phyloP scores from a whole-genome alignment of 2,329 filamentous ascomycete species.

The Claviceps humidiphila region DNA sequence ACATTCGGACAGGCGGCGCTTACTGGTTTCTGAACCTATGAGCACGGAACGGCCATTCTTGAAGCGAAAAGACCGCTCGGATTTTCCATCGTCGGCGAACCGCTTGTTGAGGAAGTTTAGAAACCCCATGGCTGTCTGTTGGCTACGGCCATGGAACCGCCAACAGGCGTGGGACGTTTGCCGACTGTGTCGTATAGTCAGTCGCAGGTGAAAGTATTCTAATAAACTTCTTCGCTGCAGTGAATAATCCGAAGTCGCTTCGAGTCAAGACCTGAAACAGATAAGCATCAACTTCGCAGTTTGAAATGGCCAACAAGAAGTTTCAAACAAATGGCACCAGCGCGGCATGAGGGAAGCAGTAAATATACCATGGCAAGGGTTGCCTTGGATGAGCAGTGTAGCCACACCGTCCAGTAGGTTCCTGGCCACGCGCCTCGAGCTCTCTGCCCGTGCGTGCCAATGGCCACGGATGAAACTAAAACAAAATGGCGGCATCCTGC shows the following conservation, averaged over 20 bases:
- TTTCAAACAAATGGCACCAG: not conserved
- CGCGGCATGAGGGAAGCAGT: not conserved
- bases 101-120: constrained; percentile 3
- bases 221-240: not conserved
- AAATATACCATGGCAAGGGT: constrained; percentile 2
- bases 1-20: not conserved
- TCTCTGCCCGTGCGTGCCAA: not conserved
- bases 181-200: no score
- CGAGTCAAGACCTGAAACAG: not conserved
- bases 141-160: not conserved
- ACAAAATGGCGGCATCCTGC: constrained; percentile 4
- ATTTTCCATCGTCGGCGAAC: not conserved
- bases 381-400: not conserved
- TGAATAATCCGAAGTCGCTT: not conserved
- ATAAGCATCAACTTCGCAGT: not conserved
- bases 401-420: not conserved
- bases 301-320: not conserved
- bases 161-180: not conserved
- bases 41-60: not conserved
- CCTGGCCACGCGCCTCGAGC: not conserved
- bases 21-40: not conserved
- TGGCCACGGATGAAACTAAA: constrained; percentile 1
- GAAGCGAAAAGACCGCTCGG: not conserved
- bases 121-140: constrained; percentile 3
- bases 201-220: not conserved